Conservation (phyloP, 176 grass and related monocot genomes). For the Melocanna baccifera region DNA sequence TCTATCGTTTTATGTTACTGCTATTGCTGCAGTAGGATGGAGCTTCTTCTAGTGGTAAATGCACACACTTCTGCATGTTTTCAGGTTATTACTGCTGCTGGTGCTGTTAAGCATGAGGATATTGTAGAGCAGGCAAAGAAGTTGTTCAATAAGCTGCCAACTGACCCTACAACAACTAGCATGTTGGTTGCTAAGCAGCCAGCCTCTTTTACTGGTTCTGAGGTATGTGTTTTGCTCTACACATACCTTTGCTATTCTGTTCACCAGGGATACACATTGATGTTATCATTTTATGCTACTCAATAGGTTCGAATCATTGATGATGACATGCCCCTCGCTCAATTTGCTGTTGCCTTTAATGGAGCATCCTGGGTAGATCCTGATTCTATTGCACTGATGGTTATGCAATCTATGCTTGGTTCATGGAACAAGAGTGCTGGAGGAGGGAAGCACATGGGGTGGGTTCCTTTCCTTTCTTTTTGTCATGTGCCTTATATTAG, state of each 20-base stretch:
- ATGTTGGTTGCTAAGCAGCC: conserved; percentile 74
- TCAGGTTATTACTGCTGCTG: conserved; percentile 90
- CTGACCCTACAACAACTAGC: conserved; percentile 71
- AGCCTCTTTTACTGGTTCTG: conserved; percentile 88
- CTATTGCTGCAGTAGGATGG: background rate
- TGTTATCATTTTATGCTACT: conserved; percentile 13
- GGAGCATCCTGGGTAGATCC: conserved; percentile 87
- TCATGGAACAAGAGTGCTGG: conserved; percentile 83
- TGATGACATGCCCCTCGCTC: conserved; percentile 90
- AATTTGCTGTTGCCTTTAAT: conserved; percentile 93
- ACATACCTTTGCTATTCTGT: background rate
- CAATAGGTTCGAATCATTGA: conserved; percentile 84
- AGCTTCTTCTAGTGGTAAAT: conserved; percentile 12
- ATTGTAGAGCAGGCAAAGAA: conserved; percentile 75
- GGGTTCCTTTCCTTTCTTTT: background rate
- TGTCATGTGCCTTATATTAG: background rate
- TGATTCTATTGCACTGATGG: conserved; percentile 97
- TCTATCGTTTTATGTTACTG: background rate
- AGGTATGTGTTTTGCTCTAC: conserved; percentile 42
- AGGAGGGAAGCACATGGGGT: conserved; percentile 96
- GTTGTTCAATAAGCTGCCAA: conserved; percentile 64
- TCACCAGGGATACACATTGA: background rate
- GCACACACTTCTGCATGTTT: background rate
- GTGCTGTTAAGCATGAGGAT: conserved; percentile 88
- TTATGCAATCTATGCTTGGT: conserved; percentile 97